Evolutionary conservation across 768 basidiomycete genomes (phyloP).

Genomic region (Clitopilus passeckerianus): DNA sequence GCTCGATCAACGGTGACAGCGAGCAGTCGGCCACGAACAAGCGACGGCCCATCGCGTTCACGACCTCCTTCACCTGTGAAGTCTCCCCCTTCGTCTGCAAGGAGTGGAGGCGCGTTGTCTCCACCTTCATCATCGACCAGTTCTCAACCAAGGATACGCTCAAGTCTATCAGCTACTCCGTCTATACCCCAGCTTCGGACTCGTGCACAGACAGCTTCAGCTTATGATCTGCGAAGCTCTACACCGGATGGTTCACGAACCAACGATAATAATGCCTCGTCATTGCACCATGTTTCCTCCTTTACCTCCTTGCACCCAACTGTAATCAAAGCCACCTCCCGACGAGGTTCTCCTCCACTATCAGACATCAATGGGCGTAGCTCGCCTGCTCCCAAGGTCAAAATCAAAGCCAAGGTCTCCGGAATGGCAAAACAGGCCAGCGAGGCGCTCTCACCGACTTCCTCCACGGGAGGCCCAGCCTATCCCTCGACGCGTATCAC

Average conservation of each 20-base stretch:
- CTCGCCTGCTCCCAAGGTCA: constrained; percentile 23
- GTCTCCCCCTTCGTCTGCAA: constrained; percentile 27
- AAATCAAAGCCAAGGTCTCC: constrained; percentile 63
- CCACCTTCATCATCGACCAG: constrained; percentile 15
- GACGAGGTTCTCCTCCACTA: constrained; percentile 11
- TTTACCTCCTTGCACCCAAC: constrained; percentile 28
- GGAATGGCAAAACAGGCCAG: constrained; percentile 32
- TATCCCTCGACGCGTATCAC: constrained; percentile 22
- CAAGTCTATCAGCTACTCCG: constrained; percentile 18
- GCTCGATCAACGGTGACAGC: background rate
- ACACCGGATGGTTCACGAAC: constrained; percentile 20
- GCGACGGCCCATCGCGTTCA: constrained; percentile 20
- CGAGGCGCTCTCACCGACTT: constrained; percentile 14
- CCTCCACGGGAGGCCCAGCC: constrained; percentile 11
- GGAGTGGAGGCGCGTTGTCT: constrained; percentile 24
- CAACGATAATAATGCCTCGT: constrained; percentile 15
- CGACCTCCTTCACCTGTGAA: constrained; percentile 40
- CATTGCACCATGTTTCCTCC: constrained; percentile 31
- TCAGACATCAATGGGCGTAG: constrained; percentile 7
- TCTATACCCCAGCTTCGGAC: constrained; percentile 27
- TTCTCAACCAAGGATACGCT: constrained; percentile 17
- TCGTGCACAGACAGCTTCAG: constrained; percentile 19
- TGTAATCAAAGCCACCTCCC: constrained; percentile 10
- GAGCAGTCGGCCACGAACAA: constrained; percentile 6
- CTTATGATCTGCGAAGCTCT: constrained; percentile 12